These are phyloP conservation scores for Mortierella polycephala DNA, from an alignment of 371 early-diverging fungal genomes.

Conservation along the genomic window DNA sequence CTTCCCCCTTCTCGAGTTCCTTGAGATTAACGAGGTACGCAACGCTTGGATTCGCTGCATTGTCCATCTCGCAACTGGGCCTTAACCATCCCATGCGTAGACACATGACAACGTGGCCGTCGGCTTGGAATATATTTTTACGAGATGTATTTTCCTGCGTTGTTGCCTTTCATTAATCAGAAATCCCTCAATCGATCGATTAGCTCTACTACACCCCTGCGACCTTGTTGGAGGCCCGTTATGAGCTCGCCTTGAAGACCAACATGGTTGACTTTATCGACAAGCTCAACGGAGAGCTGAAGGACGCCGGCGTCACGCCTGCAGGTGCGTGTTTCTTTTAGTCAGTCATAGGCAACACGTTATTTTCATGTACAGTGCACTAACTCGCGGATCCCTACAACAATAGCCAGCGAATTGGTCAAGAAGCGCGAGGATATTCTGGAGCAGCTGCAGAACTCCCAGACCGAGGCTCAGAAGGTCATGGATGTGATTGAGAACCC, in stretches of 20 bases:
- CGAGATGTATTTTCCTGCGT: not conserved
- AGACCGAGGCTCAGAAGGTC: conserved; percentile 82
- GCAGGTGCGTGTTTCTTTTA: conserved; percentile 58
- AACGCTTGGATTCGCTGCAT: not conserved
- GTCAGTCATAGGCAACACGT: not conserved
- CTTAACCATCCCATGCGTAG: too few relatives aligned
- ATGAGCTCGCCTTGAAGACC: conserved; percentile 85
- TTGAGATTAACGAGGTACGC: conserved; percentile 78
- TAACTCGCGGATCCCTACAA: not conserved
- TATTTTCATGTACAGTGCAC: not conserved
- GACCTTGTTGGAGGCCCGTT: conserved; percentile 82
- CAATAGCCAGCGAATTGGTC: conserved; percentile 67
- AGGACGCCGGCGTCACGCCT: conserved; percentile 74
- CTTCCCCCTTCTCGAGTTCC: conserved; percentile 88
- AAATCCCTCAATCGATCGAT: not conserved
- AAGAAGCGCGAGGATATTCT: conserved; percentile 81
- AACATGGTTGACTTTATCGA: conserved; percentile 94
- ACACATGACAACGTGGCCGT: too few relatives aligned
- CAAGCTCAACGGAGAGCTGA: conserved; percentile 81
- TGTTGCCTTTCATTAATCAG: not conserved
- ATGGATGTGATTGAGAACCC: conserved; percentile 92
- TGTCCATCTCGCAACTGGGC: too few relatives aligned
- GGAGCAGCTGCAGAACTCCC: conserved; percentile 75
- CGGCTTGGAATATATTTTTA: not conserved
- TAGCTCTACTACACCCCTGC: conserved; percentile 73